Evolutionary conservation across 2,329 filamentous ascomycete species (phyloP).

Genomic region (Aspergillus bombycis): DNA sequence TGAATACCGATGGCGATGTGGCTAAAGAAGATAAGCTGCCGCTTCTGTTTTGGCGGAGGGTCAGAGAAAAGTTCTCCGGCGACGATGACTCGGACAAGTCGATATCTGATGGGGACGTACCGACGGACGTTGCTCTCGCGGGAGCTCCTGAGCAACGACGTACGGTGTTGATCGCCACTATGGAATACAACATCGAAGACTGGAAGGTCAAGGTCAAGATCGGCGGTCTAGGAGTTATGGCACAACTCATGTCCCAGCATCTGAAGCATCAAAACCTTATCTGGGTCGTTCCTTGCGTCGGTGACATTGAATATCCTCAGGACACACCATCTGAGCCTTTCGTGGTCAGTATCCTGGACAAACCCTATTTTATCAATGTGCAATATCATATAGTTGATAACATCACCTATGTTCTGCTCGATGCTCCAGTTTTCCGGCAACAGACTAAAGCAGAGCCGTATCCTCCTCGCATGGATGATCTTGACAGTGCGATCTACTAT

Average conservation of each 20-base stretch:
- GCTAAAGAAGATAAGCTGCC: constrained; percentile 51
- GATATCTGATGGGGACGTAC: constrained; percentile 38
- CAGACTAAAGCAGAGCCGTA: constrained; percentile 67
- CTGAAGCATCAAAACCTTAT: constrained; percentile 67
- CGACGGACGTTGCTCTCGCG: constrained; percentile 37
- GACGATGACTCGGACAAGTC: constrained; percentile 29
- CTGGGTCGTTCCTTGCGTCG: constrained; percentile 65
- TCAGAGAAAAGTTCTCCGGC: constrained; percentile 32
- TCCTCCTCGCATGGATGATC: constrained; percentile 70
- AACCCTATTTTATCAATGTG: constrained; percentile 63
- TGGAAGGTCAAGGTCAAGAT: constrained; percentile 74
- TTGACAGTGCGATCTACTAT: constrained; percentile 69
- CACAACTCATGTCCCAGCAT: constrained; percentile 69
- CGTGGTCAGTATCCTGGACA: constrained; percentile 63
- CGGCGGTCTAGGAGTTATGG: constrained; percentile 71
- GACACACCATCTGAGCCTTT: constrained; percentile 64
- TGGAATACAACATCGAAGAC: constrained; percentile 73
- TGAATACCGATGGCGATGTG: constrained; percentile 61
- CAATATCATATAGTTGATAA: constrained; percentile 67
- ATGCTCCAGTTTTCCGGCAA: constrained; percentile 67
- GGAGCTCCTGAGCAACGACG: constrained; percentile 40
- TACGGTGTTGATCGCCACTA: constrained; percentile 68
- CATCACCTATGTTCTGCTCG: constrained; percentile 69
- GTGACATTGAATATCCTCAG: constrained; percentile 65
- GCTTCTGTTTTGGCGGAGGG: constrained; percentile 36